Base-by-base conservation (phyloP, 306 rosid species). In the Urtica urens region DNA sequence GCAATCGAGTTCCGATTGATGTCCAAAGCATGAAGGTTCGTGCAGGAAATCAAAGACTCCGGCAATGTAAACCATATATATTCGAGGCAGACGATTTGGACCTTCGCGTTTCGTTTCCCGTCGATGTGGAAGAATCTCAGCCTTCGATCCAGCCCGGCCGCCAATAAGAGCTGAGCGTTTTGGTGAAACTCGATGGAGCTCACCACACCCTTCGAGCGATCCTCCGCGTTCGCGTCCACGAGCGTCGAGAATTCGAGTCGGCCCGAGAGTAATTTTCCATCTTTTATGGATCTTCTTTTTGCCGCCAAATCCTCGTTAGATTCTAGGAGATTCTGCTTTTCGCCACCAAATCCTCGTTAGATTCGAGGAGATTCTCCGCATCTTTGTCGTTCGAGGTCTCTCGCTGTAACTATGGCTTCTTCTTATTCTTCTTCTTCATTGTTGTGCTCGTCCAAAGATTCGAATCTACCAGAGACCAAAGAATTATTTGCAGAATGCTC, bases 121-220 rank as follows among this genome's bases (percentile, higher is more conserved):
- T 84, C 95, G 34, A 88, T 72, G 53, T 88, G 95, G 25, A 78
- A 88, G 71, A 88, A 81, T 41, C 81, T 68, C 59, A 88, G 78
- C 71, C 77, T 74, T 49, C 68, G 46, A 72, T 88, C 95, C 67
- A 88, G 64, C 48, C 97, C 95, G 39, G 90, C 79, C 51, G 82
- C 46, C 40, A 88, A 93, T 52, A 88, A 73, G 55, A 88, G 60
- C 82, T 84, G 95, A 4, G 69, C 90, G 39, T 88, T 88, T 42
- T 72, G 66, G 69, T 88, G 97, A 57, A 84, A 88, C 74, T 84
- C 86, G 37, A 88, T 93, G 0, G 93, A 81, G 71, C 74, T 68
- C 31, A 81, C 77, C 9, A 79, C 78, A 51, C 75, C 86, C 33
- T 57, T 66, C 23, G 87, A 68, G 38, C 78, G 93, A 52, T 84